Evolutionary conservation across 495 filamentous ascomycete species (phyloP).

Genomic region (Aspergillus indologenus): DNA sequence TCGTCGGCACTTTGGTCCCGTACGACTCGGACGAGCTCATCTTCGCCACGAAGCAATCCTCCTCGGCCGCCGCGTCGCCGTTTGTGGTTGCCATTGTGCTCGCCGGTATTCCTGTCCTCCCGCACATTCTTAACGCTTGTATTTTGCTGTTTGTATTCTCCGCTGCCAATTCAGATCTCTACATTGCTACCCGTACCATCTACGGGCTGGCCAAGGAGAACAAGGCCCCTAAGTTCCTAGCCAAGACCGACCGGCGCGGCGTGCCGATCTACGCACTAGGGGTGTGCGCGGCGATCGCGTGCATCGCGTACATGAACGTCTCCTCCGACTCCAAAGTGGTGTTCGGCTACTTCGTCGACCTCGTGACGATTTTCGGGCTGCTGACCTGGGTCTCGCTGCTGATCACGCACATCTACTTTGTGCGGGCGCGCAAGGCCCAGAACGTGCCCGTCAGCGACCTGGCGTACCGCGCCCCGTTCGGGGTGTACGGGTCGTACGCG

Average conservation of each 20-base stretch:
- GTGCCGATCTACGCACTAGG: slow-evolving; percentile 70
- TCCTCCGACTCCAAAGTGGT: slow-evolving; percentile 62
- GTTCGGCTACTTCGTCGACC: slow-evolving; percentile 82
- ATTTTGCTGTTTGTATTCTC: slow-evolving; percentile 79
- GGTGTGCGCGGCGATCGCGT: slow-evolving; percentile 57
- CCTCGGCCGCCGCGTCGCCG: slow-evolving; percentile 54
- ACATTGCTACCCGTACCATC: slow-evolving; percentile 79
- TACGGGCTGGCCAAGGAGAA: slow-evolving; percentile 75
- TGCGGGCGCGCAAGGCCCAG: slow-evolving; percentile 70
- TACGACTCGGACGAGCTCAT: slow-evolving; percentile 53
- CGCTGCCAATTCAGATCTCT: slow-evolving; percentile 68
- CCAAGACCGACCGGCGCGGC: slow-evolving; percentile 67
- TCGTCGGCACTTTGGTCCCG: slow-evolving; percentile 55
- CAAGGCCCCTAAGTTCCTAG: slow-evolving; percentile 70
- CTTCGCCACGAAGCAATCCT: slow-evolving; percentile 46
- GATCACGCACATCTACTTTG: slow-evolving; percentile 77
- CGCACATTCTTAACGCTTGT: slow-evolving; percentile 59
- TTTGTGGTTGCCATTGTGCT: slow-evolving; percentile 60
- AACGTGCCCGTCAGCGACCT: slow-evolving; percentile 60
- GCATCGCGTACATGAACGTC: slow-evolving; percentile 78
- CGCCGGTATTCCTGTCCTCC: slow-evolving; percentile 51
- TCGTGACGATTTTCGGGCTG: slow-evolving; percentile 76
- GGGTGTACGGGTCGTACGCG: slow-evolving; percentile 60
- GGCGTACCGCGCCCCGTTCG: slow-evolving; percentile 71
- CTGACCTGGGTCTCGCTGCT: slow-evolving; percentile 84